Evolutionary conservation across 495 filamentous ascomycete genomes (phyloP).

Genomic region (Viridothelium virens): DNA sequence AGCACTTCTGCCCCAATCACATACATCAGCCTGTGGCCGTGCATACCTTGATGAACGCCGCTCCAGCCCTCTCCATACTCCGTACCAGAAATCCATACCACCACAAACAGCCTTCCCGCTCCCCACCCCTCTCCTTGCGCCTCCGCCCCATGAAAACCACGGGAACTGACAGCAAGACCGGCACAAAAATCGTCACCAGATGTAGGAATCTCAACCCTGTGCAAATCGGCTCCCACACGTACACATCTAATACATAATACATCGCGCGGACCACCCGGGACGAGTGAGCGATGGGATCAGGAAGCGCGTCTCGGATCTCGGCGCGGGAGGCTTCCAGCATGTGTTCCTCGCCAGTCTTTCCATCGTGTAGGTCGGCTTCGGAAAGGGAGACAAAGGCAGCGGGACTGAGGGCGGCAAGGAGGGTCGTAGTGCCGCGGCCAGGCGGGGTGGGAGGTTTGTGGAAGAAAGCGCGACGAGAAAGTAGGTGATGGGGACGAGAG

Average conservation of each 20-base stretch:
- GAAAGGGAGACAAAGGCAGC: conserved; percentile 66
- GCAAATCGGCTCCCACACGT: conserved; percentile 77
- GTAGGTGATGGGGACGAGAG: background rate
- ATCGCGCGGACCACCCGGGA: conserved; percentile 46
- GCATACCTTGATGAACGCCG: conserved; percentile 92
- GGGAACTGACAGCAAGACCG: conserved; percentile 73
- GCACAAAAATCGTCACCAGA: conserved; percentile 80
- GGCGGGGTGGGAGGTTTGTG: conserved; percentile 27
- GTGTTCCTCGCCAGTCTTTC: conserved; percentile 67
- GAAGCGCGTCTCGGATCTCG: conserved; percentile 62
- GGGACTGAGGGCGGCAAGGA: conserved; percentile 51
- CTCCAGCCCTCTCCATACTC: conserved; percentile 88
- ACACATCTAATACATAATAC: conserved; percentile 57
- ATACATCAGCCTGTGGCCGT: background rate
- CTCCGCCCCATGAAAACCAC: conserved; percentile 67
- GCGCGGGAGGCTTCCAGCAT: conserved; percentile 76
- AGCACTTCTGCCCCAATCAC: background rate
- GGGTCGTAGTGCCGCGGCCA: conserved; percentile 32
- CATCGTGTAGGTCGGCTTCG: conserved; percentile 47
- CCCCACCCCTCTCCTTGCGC: conserved; percentile 52
- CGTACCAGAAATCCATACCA: conserved; percentile 89
- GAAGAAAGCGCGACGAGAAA: conserved; percentile 19
- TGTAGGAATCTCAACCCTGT: conserved; percentile 82
- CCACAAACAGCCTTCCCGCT: conserved; percentile 76
- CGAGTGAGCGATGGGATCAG: conserved; percentile 51